Percentiles rank a stretch among this genome's conserved stretches.
These are phyloP conservation scores for Hippophae gyantsensis DNA, from an alignment of 306 rosid genomes.

Conservation along the genomic window DNA sequence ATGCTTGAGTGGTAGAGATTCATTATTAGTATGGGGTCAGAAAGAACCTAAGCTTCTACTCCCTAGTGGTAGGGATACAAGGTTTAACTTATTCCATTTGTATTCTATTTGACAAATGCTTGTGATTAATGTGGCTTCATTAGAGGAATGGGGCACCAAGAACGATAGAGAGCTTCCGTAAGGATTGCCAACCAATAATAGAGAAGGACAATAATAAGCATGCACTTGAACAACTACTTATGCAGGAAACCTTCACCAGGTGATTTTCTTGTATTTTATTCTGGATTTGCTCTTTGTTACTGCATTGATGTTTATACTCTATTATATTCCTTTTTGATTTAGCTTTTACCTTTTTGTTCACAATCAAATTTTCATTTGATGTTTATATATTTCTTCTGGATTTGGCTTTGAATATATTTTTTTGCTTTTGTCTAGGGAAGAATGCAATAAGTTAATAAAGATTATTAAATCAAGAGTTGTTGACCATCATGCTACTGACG, in stretches of 20 bases:
- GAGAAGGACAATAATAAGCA: conserved; percentile 40
- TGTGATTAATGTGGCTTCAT: conserved; percentile 16
- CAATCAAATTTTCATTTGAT: background rate
- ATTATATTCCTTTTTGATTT: no score
- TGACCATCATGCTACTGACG: conserved; percentile 34
- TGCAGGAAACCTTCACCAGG: conserved; percentile 87
- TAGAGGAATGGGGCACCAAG: conserved; percentile 35
- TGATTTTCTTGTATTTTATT: conserved; percentile 10
- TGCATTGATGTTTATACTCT: no score
- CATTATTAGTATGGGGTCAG: no score
- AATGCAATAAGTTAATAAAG: conserved; percentile 51
- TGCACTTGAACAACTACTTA: conserved; percentile 54
- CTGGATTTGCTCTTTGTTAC: no score
- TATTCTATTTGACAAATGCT: background rate
- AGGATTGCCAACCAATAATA: conserved; percentile 33
- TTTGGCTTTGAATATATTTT: conserved; percentile 13
- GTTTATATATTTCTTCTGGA: conserved; percentile 6
- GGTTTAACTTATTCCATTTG: background rate
- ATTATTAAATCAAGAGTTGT: conserved; percentile 74
- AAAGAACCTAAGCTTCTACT: no score
- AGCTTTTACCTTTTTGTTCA: no score
- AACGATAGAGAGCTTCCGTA: conserved; percentile 16
- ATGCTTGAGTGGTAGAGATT: no score
- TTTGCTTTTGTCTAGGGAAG: conserved; percentile 68
- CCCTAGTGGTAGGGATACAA: background rate